These are phyloP conservation scores for Tagetes erecta DNA, from an alignment of 129 eudicot species.

Conservation along the genomic window DNA sequence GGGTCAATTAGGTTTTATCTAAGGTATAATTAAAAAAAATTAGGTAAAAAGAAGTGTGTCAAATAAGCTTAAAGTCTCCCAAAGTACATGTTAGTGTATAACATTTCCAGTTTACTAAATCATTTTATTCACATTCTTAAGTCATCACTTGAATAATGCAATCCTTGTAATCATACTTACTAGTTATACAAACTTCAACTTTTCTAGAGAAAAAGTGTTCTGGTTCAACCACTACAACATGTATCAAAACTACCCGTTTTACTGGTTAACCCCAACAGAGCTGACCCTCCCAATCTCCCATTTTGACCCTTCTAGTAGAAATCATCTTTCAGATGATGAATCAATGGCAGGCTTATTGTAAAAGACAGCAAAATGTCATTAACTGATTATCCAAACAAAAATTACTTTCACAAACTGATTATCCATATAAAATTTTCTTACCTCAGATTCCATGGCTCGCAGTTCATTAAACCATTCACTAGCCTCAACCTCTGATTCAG, in stretches of 20 bases:
- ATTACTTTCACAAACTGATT: not conserved
- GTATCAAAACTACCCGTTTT: not conserved
- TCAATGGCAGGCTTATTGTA: not conserved
- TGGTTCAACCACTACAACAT: not conserved
- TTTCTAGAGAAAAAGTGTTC: not conserved
- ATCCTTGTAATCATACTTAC: not conserved
- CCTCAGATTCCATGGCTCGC: constrained; percentile 98
- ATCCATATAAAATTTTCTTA: constrained; percentile 33
- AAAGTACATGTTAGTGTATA: not conserved
- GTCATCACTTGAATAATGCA: not conserved
- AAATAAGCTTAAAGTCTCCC: not conserved
- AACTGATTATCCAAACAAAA: not conserved
- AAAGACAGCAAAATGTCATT: not conserved
- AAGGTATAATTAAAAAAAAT: not conserved
- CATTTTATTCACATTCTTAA: not conserved
- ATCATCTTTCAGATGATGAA: not conserved
- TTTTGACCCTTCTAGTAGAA: not conserved
- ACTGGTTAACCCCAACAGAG: not conserved
- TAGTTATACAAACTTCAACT: not conserved
- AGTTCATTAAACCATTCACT: constrained; percentile 78
- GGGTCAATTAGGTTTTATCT: not conserved
- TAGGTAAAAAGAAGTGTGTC: not conserved
- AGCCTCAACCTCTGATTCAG: constrained; percentile 38
- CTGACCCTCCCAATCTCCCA: not conserved
- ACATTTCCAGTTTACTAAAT: not conserved